Percentiles rank a stretch among this genome's conserved stretches.
Evolutionary conservation across 495 filamentous ascomycete genomes (phyloP).

Genomic region (Neurospora sp.): DNA sequence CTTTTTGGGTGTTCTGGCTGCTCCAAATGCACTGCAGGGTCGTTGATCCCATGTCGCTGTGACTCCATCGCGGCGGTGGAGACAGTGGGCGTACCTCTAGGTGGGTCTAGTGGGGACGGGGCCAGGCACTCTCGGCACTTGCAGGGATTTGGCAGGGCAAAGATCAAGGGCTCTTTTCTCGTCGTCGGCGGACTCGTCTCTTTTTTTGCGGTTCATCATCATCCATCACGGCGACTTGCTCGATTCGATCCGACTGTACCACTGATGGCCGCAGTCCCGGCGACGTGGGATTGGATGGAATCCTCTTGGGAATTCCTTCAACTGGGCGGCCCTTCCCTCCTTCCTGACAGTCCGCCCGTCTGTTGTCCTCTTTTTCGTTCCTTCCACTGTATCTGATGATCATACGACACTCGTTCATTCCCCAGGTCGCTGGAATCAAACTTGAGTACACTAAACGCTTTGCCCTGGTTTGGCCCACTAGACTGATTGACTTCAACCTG

Average conservation of each 20-base stretch:
- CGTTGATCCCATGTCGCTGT: background rate
- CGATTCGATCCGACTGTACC: background rate
- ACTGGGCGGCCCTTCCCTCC: background rate
- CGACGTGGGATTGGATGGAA: background rate
- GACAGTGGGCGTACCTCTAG: background rate
- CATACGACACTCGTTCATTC: background rate
- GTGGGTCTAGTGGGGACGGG: background rate
- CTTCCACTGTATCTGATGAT: background rate
- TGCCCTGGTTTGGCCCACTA: background rate
- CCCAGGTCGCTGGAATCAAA: background rate
- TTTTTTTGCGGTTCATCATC: background rate
- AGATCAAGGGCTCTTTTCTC: constrained; percentile 1
- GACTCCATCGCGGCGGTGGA: background rate
- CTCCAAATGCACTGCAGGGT: background rate
- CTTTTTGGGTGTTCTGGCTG: background rate
- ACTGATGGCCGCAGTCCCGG: background rate
- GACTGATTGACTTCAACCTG: background rate
- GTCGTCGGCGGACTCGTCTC: background rate
- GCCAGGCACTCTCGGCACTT: background rate
- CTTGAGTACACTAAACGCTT: background rate
- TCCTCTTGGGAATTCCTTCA: background rate
- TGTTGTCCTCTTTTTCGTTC: background rate
- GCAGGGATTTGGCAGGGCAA: background rate
- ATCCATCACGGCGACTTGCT: background rate
- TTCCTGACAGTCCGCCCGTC: background rate